Evolutionary conservation across 139 green algal species (phyloP), one percentile per base, ranked within the genome.

Genomic region (Eudorina sp.): DNA sequence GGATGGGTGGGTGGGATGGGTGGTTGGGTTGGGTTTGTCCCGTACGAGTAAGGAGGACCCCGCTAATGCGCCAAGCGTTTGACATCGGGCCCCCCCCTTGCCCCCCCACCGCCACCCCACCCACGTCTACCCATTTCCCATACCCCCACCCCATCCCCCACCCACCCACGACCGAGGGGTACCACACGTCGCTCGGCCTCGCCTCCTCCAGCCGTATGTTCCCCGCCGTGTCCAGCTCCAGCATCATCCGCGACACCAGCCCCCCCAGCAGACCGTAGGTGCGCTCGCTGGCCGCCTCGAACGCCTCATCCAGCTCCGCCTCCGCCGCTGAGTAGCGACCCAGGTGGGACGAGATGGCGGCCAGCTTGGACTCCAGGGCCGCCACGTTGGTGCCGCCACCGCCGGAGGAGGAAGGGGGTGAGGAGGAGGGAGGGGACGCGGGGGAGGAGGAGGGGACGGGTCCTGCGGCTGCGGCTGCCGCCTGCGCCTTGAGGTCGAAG

Each of bases 181-280:
- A 92, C 95, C 95, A 98, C 27, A 92, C 41, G 60, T 98, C 95
- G 2, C 29, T 75, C 11, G 84, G 79, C 31, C 83, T 74, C 13
- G 92, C 95, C 21, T 96, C 95, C 92, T 98, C 95, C 64, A 97
- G 74, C n/a, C 95, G 89, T 38, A 97, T 95, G 89, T 97, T 97
- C 53, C 95, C 95, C 25, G 92, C 93, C 14, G 90, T 97, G 60
- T 95, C 91, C 55, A 97, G 89, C 93, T 97, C 95, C 60, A 97
- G 73, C 77, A 95, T 81, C 88, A 97, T 92, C n/a, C 91, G 84
- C 23, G 81, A 76, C 48, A 95, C 84, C 38, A 91, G 64, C 5
- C 77, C 83, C 16, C 93, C 85, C 41, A 91, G 75, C 68, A 94
- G 64, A 34, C 66, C 62, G 78, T 92, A 91, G 29, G 58, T 84